Percentiles rank a stretch among this genome's conserved stretches.
phyloP scores from a whole-genome alignment of 1,139 yeast genomes.

The Hyphopichia pseudoburtonii region DNA sequence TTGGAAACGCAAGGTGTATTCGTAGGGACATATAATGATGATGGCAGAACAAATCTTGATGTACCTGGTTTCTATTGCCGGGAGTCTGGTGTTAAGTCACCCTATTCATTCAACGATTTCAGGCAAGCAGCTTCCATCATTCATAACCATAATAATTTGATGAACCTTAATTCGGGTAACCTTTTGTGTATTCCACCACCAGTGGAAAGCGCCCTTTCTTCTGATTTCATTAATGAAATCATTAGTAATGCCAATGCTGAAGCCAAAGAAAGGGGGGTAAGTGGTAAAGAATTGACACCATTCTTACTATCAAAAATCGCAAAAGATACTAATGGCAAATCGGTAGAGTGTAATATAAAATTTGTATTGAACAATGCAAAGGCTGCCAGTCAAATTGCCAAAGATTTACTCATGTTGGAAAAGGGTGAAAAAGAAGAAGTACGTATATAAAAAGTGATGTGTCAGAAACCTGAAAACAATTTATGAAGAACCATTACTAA shows the following conservation, averaged over 20 bases:
- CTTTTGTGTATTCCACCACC: slow-evolving; percentile 88
- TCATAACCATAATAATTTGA: slow-evolving; percentile 46
- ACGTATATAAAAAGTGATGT: background rate
- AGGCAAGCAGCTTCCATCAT: slow-evolving; percentile 64
- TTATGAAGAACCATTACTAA: no score
- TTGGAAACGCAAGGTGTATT: slow-evolving; percentile 84
- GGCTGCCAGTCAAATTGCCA: slow-evolving; percentile 68
- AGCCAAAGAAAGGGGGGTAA: slow-evolving; percentile 54
- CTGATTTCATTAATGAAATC: slow-evolving; percentile 50
- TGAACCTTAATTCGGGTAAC: slow-evolving; percentile 64
- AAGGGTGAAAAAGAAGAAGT: slow-evolving; percentile 14
- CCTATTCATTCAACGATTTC: slow-evolving; percentile 57
- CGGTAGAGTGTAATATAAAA: slow-evolving; percentile 69
- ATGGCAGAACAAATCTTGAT: slow-evolving; percentile 14
- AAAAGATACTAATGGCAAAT: slow-evolving; percentile 62
- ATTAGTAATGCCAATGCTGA: slow-evolving; percentile 59
- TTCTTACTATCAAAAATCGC: slow-evolving; percentile 68
- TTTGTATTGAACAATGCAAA: slow-evolving; percentile 78
- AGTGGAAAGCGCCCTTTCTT: slow-evolving; percentile 55
- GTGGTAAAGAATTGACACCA: slow-evolving; percentile 80
- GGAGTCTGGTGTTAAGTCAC: slow-evolving; percentile 73
- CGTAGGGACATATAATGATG: slow-evolving; percentile 51
- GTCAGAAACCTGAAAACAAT: no score
- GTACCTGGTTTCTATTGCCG: slow-evolving; percentile 80
- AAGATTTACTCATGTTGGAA: slow-evolving; percentile 44